Evolutionary conservation across 169 alveolate genomes (phyloP), one percentile per base, ranked within the genome.

Genomic region (Plasmodium reichenowi): DNA sequence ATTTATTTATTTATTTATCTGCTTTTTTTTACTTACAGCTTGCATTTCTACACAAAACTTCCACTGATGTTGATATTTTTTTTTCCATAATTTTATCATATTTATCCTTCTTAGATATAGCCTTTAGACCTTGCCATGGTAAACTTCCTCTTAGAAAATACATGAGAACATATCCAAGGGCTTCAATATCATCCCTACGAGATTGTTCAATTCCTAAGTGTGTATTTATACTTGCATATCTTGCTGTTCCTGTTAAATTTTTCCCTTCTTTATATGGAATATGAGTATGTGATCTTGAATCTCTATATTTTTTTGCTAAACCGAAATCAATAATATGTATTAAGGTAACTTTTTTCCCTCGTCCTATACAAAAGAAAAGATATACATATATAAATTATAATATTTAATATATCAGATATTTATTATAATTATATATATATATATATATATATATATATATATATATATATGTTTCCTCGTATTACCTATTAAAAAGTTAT

Each of bases 91-190:
- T 98, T 93, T 98, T 98, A 91, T 98, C 99, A 91, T 98, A 98
- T 93, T 98, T 98, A 93, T 98, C 99, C 93, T 97, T 98, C 93
- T 98, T 97, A 59, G 98, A 96, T 4, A 96, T 96, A 62, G 99
- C 99, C 88, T 97, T 96, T 52, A 96, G 94, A 24, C 99, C 99
- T 88, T 99, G 99, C 99, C 99, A 99, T 17, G 99, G 99, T 24
- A 99, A 97, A 67, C 98, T 94, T 45, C 99, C 99, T 71, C 99
- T 95, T 78, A 97, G 96, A 94, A 99, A 98, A 95, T 98, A 98
- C 97, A 98, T 97, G 63, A 99, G 95, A 26, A 97, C 99, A 94
- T 98, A 98, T 9, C 99, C 99, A 15, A 98, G 95, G 58, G 99
- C 99, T 94, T 99, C 99, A 74, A 99, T 94, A 93, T 99, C 99